Evolutionary conservation across 2,329 filamentous ascomycete genomes (phyloP).

Genomic region (Arthrobotrys entomopaga): DNA sequence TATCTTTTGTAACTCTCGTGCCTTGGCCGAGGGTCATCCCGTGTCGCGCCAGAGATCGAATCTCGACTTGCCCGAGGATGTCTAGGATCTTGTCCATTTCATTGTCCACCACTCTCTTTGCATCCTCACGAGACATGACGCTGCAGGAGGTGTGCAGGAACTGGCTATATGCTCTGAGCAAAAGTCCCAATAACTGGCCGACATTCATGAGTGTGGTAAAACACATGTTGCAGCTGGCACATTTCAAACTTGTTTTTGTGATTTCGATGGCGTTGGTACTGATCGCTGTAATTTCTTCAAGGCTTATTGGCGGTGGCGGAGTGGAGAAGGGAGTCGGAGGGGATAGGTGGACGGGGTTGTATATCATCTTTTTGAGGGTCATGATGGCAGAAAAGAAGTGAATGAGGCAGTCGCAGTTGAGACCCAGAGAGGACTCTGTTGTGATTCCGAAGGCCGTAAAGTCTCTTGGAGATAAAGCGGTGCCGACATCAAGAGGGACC

Average conservation of each 20-base stretch:
- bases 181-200: conserved; percentile 40
- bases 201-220: conserved; percentile 54
- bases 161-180: conserved; percentile 46
- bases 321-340: conserved; percentile 50
- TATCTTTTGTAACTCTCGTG: conserved; percentile 48
- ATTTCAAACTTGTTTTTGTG: conserved; percentile 49
- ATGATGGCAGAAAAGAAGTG: conserved; percentile 55
- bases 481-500: conserved; percentile 40
- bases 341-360: conserved; percentile 51
- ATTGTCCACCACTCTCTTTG: conserved; percentile 33
- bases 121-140: conserved; percentile 37
- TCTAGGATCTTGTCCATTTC: conserved; percentile 55
- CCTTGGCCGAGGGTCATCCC: conserved; percentile 38
- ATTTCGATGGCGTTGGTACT: conserved; percentile 51
- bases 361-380: conserved; percentile 54
- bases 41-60: conserved; percentile 42
- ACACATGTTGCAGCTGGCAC: conserved; percentile 53
- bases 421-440: conserved; percentile 21
- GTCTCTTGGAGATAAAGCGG: conserved; percentile 35
- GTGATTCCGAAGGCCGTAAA: conserved; percentile 45
- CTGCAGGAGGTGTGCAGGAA: conserved; percentile 45
- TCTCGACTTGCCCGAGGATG: conserved; percentile 51
- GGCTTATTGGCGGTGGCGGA: conserved; percentile 45
- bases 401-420: conserved; percentile 51
- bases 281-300: conserved; percentile 49